These are phyloP conservation scores for Aquilaria yunnanensis DNA, from an alignment of 345 rosid species.

Conservation along the genomic window DNA sequence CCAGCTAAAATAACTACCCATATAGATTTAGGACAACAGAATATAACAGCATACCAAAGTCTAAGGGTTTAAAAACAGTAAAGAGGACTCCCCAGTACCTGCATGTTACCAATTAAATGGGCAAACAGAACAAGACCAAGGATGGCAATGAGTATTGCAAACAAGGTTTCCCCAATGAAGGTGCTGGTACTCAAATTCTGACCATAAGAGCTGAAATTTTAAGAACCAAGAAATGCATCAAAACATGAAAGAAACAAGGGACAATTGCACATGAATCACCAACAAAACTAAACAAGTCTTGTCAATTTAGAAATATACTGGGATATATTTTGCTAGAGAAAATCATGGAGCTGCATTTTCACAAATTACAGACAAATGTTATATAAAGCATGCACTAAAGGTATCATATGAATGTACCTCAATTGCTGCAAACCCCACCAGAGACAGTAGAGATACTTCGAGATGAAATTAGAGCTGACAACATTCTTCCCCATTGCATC, in stretches of 20 bases:
- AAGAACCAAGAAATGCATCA: slow-evolving; percentile 3
- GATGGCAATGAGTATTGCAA: slow-evolving; percentile 49
- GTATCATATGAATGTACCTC: slow-evolving; percentile 36
- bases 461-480: slow-evolving; percentile 46
- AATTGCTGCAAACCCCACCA: slow-evolving; percentile 97
- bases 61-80: neutral
- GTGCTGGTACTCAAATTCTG: slow-evolving; percentile 42
- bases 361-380: neutral
- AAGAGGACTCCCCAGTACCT: slow-evolving; percentile 20
- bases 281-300: too few species aligned
- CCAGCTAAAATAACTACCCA: neutral
- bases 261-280: neutral
- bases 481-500: slow-evolving; percentile 56
- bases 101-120: slow-evolving; percentile 59
- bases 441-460: slow-evolving; percentile 77
- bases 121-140: slow-evolving; percentile 66
- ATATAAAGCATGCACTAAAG: neutral
- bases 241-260: slow-evolving; percentile 7
- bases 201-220: slow-evolving; percentile 45
- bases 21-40: neutral
- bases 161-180: slow-evolving; percentile 44
- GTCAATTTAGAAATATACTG: neutral
- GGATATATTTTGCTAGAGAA: neutral
- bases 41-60: neutral
- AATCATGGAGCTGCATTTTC: neutral